These are phyloP conservation scores for Lobosporangium transversale DNA, from an alignment of 192 early-diverging fungal genomes.

Conservation along the genomic window DNA sequence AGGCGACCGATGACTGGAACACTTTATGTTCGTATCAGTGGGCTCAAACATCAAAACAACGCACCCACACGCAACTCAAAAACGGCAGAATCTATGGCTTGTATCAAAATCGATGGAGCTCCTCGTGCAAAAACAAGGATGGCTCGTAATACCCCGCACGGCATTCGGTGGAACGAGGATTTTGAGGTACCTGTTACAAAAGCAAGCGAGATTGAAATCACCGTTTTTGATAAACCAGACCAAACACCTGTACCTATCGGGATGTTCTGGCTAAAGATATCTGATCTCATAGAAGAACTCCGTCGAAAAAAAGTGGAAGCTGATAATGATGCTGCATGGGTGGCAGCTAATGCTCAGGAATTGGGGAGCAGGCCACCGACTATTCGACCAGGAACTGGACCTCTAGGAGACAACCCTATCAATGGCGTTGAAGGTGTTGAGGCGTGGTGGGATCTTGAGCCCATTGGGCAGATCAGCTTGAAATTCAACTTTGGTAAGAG, in stretches of 20 bases:
- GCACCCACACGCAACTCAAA: conserved; percentile 66
- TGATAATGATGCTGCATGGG: conserved; percentile 67
- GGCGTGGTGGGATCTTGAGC: conserved; percentile 91
- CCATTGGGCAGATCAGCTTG: conserved; percentile 86
- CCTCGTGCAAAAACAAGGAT: conserved; percentile 76
- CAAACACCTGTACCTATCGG: conserved; percentile 76
- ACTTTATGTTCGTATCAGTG: conserved; percentile 70
- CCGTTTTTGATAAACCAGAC: conserved; percentile 86
- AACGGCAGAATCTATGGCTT: conserved; percentile 76
- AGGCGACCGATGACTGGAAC: conserved; percentile 79
- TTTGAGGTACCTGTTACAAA: conserved; percentile 91
- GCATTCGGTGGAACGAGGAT: conserved; percentile 84
- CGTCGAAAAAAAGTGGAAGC: conserved; percentile 78
- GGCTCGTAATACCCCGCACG: conserved; percentile 58
- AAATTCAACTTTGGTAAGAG: conserved; percentile 85
- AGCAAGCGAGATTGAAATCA: conserved; percentile 92
- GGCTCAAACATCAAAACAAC: conserved; percentile 67
- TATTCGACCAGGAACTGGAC: conserved; percentile 43
- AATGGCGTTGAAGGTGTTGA: conserved; percentile 72
- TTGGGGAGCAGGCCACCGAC: conserved; percentile 10
- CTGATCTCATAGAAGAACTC: conserved; percentile 90
- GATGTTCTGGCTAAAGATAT: conserved; percentile 93
- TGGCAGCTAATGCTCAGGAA: conserved; percentile 52
- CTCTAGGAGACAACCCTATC: conserved; percentile 44
- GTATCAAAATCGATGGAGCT: conserved; percentile 86